Evolutionary conservation across 768 basidiomycete genomes (phyloP).

Genomic region (Termitomyces sp.): DNA sequence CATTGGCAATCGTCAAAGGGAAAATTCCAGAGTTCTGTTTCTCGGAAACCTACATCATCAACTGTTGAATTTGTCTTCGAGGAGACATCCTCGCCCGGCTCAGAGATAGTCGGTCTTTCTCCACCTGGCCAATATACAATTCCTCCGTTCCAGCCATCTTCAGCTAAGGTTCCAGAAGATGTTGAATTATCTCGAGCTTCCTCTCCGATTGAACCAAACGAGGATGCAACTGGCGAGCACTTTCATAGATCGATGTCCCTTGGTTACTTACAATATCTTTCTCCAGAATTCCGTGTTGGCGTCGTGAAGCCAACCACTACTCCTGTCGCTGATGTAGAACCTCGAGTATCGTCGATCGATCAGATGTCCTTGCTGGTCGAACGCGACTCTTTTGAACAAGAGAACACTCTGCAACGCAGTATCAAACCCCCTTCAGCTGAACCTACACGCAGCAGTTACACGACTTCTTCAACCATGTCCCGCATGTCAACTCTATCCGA

Average conservation of each 20-base stretch:
- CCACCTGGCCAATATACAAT: conserved; percentile 20
- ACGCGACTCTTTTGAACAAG: not conserved
- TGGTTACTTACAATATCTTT: not conserved
- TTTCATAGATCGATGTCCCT: not conserved
- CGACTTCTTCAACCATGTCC: conserved; percentile 56
- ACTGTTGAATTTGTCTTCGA: conserved; percentile 34
- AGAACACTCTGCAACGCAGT: not conserved
- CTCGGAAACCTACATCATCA: conserved; percentile 24
- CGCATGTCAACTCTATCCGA: conserved; percentile 69
- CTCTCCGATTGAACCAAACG: conserved; percentile 29
- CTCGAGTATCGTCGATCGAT: conserved; percentile 34
- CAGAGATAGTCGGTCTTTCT: conserved; percentile 12
- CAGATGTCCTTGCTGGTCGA: conserved; percentile 24
- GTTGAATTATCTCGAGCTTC: conserved; percentile 38
- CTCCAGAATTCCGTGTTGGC: conserved; percentile 46
- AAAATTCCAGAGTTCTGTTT: conserved; percentile 9
- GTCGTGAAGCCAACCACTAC: conserved; percentile 44
- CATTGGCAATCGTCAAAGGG: conserved; percentile 21
- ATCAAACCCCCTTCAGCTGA: conserved; percentile 29
- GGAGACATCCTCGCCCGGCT: conserved; percentile 21
- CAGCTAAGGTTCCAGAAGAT: conserved; percentile 43
- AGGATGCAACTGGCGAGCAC: conserved; percentile 37
- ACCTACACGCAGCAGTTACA: conserved; percentile 44
- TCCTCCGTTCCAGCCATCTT: conserved; percentile 33
- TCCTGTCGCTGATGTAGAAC: conserved; percentile 30